These are phyloP conservation scores for Fusarium sp. DNA, from an alignment of 2,329 filamentous ascomycete species.

Conservation along the genomic window DNA sequence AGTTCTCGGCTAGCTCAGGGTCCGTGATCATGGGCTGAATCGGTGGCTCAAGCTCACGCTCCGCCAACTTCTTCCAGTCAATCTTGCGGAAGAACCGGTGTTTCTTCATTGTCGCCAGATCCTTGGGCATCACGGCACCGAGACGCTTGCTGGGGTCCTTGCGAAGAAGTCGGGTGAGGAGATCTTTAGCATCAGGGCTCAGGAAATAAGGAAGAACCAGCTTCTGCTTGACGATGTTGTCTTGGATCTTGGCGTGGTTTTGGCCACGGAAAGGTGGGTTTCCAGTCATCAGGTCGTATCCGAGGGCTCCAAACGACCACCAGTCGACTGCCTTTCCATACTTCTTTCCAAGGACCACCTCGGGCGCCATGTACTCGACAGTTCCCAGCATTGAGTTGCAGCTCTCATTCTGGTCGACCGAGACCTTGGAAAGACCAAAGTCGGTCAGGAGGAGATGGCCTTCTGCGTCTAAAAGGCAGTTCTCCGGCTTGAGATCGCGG, in stretches of 20 bases:
- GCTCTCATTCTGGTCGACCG: slow-evolving; percentile 71
- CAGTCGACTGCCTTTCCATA: slow-evolving; percentile 97
- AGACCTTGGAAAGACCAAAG: slow-evolving; percentile 96
- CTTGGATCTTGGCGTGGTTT: slow-evolving; percentile 94
- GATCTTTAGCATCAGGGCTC: slow-evolving; percentile 90
- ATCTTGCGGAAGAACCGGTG: slow-evolving; percentile 98
- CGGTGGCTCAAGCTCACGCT: slow-evolving; percentile 84
- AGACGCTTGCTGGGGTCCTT: slow-evolving; percentile 94
- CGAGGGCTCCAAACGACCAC: slow-evolving; percentile 97
- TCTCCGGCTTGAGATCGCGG: slow-evolving; percentile 96
- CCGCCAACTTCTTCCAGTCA: slow-evolving; percentile 89
- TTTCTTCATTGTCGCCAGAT: slow-evolving; percentile 85
- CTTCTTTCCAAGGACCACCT: slow-evolving; percentile 86
- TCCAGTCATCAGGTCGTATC: slow-evolving; percentile 92
- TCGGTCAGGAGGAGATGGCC: slow-evolving; percentile 95
- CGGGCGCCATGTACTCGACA: slow-evolving; percentile 98
- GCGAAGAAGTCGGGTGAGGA: slow-evolving; percentile 87
- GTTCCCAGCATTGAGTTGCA: slow-evolving; percentile 95
- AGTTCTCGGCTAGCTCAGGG: slow-evolving; percentile 96
- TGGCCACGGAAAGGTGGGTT: slow-evolving; percentile 89
- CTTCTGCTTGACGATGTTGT: slow-evolving; percentile 96
- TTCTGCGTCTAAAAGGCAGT: slow-evolving; percentile 90
- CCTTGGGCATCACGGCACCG: slow-evolving; percentile 88
- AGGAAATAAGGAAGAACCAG: slow-evolving; percentile 90
- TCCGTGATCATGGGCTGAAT: slow-evolving; percentile 96